Evolutionary conservation across 2,329 filamentous ascomycete species (phyloP).

Genomic region (Sporothrix globosa): DNA sequence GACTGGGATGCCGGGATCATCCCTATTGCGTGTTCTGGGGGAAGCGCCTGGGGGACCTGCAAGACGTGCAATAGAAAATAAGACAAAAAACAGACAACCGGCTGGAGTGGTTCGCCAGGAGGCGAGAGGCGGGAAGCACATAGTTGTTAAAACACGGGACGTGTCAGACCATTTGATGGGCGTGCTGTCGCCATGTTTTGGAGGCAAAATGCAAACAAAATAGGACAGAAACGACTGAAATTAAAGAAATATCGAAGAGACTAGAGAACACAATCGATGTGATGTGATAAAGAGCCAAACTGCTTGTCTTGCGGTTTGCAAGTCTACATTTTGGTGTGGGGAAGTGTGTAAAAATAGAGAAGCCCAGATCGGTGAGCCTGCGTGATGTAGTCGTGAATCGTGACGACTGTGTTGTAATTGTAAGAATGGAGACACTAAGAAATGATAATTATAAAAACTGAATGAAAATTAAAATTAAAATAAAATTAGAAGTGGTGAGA

Average conservation of each 20-base stretch:
- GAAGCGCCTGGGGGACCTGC: conserved; percentile 1
- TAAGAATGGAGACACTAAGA: no score
- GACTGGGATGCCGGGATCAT: conserved; percentile 26
- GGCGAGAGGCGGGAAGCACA: neutral
- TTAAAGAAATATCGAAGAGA: neutral
- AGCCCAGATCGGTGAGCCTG: neutral
- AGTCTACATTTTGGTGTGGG: neutral
- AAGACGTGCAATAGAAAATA: neutral
- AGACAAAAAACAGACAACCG: neutral
- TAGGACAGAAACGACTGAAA: neutral
- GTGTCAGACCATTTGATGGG: conserved; percentile 18
- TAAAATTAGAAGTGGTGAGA: neutral
- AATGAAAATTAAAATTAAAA: neutral
- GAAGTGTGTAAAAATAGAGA: neutral
- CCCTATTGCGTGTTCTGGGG: conserved; percentile 28
- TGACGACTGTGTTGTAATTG: no score
- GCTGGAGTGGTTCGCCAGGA: conserved; percentile 18
- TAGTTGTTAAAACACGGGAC: conserved; percentile 6
- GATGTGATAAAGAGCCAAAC: neutral
- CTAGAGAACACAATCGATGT: neutral
- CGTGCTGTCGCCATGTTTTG: neutral
- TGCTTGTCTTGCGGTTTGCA: neutral
- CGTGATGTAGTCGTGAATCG: no score
- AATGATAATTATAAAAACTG: no score
- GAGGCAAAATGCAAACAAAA: neutral